phyloP scores from a whole-genome alignment of 306 rosid species.

The Corylus avellana region DNA sequence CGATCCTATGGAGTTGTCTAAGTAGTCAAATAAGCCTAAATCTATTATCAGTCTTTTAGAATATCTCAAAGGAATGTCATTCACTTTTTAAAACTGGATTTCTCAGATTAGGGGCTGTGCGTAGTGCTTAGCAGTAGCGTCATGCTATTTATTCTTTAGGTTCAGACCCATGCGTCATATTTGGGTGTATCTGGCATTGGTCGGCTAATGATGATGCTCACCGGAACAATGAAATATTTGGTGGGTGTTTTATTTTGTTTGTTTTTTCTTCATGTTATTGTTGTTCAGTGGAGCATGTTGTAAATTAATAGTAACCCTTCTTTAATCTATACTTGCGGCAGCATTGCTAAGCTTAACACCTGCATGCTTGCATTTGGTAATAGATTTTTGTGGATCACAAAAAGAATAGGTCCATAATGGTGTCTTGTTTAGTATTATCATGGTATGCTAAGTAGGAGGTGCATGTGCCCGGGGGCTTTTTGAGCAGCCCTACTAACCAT shows the following conservation, averaged over 20 bases:
- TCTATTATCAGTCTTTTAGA: not conserved
- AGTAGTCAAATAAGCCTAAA: not conserved
- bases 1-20: not conserved
- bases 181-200: not conserved
- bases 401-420: no score
- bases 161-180: not conserved
- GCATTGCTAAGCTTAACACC: no score
- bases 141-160: not conserved
- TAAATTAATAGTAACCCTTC: no score
- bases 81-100: no score
- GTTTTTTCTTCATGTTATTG: not conserved
- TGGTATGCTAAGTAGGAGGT: no score
- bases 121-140: not conserved
- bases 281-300: not conserved
- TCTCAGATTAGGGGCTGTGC: not conserved
- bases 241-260: not conserved
- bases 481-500: no score
- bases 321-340: no score
- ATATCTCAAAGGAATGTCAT: not conserved
- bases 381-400: no score
- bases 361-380: no score
- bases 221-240: not conserved
- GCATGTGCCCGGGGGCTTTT: no score
- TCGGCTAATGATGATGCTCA: not conserved
- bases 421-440: no score